Evolutionary conservation across 2,329 filamentous ascomycete species (phyloP), one percentile per base, ranked within the genome.

Genomic region (Aulographum hederae): DNA sequence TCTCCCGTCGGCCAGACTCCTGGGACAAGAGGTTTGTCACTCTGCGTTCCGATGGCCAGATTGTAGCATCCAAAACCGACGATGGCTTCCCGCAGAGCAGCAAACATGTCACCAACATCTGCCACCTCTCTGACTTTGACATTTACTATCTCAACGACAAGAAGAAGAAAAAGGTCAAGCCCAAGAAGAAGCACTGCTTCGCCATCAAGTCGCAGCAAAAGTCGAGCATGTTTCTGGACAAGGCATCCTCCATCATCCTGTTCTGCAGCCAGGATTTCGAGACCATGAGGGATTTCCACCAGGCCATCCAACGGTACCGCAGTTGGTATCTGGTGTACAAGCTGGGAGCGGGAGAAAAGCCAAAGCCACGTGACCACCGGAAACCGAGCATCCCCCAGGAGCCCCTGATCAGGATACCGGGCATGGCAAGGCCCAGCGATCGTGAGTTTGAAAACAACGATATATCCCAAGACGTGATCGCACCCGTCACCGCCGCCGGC

Each of bases 161-260:
- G 28, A 73, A 81, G 41, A 56, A 72, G 39, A 63, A 69, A 23
- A 66, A 70, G 39, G 63, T 94, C 32, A 84, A 77, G 44, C 77
- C 84, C 1, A 86, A 86, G 0, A 92, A 89, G 53, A 78, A 75
- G 46, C 65, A 73, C 41, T 92, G 81, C 54, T 86, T 79, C 45
- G 85, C 82, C 1, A 66, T 95, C 43, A 94, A 93, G 55, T 91
- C 80, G 43, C 84, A 93, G 56, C 77, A 93, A 47, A 92, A 86
- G 52, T 77, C 77, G 0, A 73, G 69, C 35, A 73, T 92, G 45
- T 94, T 94, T 45, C 58, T 82, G 33, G 75, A 76, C 33, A 78
- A 75, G 3, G 73, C 79, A 32, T 86, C 86, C 42, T 95, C 82
- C 46, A 78, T 92, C 3, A 86, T 95, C 47, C 93, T 86, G 54